A percentile compares a stretch with the other conserved stretches of the same genome.
phyloP scores from a whole-genome alignment of 1,139 yeast genomes.

The Geotrichum candidum region DNA sequence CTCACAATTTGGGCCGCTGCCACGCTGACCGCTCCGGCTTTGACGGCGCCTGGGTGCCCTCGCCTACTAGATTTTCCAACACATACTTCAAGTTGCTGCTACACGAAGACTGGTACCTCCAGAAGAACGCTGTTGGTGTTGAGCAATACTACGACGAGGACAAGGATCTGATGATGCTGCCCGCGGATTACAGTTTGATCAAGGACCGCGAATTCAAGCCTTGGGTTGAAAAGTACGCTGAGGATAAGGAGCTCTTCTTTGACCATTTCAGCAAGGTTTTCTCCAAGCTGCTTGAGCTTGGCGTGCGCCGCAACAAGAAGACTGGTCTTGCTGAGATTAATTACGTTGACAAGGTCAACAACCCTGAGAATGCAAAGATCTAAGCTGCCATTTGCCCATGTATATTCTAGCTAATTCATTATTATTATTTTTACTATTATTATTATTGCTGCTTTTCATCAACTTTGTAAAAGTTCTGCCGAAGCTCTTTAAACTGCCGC shows the following conservation, averaged over 20 bases:
- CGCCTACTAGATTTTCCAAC: constrained; percentile 74
- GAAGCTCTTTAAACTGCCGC: too few relatives aligned
- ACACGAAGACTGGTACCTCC: constrained; percentile 68
- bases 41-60: constrained; percentile 91
- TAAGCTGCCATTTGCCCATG: constrained; percentile 7
- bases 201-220: constrained; percentile 44
- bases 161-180: constrained; percentile 56
- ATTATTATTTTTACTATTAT: not conserved
- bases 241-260: constrained; percentile 47
- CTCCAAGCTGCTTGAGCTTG: constrained; percentile 53
- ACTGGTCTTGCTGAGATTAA: constrained; percentile 32
- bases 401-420: not conserved
- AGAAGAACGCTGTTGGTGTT: constrained; percentile 48
- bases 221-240: constrained; percentile 52
- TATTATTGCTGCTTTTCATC: not conserved
- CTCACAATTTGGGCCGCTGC: constrained; percentile 61
- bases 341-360: constrained; percentile 25
- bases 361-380: constrained; percentile 22
- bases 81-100: constrained; percentile 68
- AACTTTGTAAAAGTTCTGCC: too few relatives aligned
- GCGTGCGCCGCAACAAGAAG: constrained; percentile 38
- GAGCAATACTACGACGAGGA: constrained; percentile 74
- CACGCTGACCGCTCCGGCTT: constrained; percentile 55
- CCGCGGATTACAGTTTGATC: constrained; percentile 54
- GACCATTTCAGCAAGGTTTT: constrained; percentile 51